Evolutionary conservation across 2,329 filamentous ascomycete genomes (phyloP), one percentile per base, ranked within the genome.

Genomic region (Cordyceps tenuipes): DNA sequence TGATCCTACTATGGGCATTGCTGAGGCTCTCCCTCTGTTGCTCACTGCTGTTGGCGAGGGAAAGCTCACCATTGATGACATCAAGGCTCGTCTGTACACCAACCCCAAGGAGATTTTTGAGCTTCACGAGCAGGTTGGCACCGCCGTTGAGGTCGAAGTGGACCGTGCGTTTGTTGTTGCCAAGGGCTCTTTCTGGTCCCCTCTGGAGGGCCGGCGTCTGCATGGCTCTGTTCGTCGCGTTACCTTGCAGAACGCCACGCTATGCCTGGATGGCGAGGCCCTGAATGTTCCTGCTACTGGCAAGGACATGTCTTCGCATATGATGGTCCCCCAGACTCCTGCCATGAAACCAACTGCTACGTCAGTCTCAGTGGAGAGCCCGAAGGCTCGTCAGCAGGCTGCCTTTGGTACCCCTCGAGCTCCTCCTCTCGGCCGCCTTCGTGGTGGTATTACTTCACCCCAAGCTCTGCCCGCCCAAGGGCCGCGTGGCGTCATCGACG

Each of bases 81-180:
- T 92, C 70, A 87, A 83, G 69, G 70, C 75, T 59, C 84, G 87
- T 47, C 79, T 92, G 51, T 88, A 91, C 70, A 86, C 90, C 69
- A 91, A 91, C 70, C 89, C 89, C 3, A 89, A 88, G 76, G 82
- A 83, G 69, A 91, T 92, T 67, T 92, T 92, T 66, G 88, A 92
- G 76, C 81, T 92, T 55, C 89, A 92, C 65, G 89, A 92, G 66
- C 89, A 92, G 73, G 74, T 81, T n/a, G 85, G 85, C 61, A 86
- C 87, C 43, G 83, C 82, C 5, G 80, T 92, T 41, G 89, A 92
- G 76, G 81, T 90, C 23, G 89, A 91, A 73, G 79, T 91, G 66
- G 88, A 90, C 69, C 83, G 89, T 49, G 81, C 86, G 2, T 89
- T 88, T 71, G 77, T 82, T 4, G 76, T 87, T 60, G 73, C 82